Base-by-base conservation (phyloP, 2,329 filamentous ascomycete genomes). In the Penicillium griseofulvum region DNA sequence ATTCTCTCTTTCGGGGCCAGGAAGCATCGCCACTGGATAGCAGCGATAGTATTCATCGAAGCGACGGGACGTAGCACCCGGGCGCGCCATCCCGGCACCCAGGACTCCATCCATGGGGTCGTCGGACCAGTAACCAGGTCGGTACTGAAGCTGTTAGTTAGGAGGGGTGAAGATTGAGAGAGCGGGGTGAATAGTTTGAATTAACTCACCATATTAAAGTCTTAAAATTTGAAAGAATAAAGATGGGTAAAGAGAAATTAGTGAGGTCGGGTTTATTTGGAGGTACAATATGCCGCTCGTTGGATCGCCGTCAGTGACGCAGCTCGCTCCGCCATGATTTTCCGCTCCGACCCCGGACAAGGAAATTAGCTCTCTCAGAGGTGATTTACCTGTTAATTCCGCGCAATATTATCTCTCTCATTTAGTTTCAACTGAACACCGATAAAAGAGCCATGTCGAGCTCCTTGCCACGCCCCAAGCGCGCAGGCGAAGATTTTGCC, bases 11-110 rank as follows among this genome's bases (percentile, higher is more conserved):
- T 97, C 92, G 36, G 90, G 85, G 3, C 93, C 92, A 12, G 92
- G 91, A 59, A 96, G 86, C 92, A 99, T 97, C 66, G 88, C 87
- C 67, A 97, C 84, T 41, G 94, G 94, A 70, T 97, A 99, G 80
- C 92, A 97, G 68, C 94, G 88, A 77, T 97, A 97, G 79, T 96
- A 97, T 76, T 99, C 94, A 75, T 99, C 93, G 78, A 99, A 99
- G 57, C 92, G 90, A 66, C 91, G 89, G 65, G 76, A 80, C 67
- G 72, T 74, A 48, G 74, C 77, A 41, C 73, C 70, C 59, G 77
- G 78, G 34, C 78, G 78, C 56, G 83, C 70, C 74, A 84, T 80
- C 56, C 78, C 77, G 14, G 77, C 73, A 58, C 81, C 78, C 58
- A 83, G 80, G 68, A 83, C 79, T 55, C 78, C 75, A 7, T 77